Percentiles rank a stretch among this genome's conserved stretches.
phyloP scores from a whole-genome alignment of 2,329 filamentous ascomycete species.

The Colletotrichum tamarilloi region DNA sequence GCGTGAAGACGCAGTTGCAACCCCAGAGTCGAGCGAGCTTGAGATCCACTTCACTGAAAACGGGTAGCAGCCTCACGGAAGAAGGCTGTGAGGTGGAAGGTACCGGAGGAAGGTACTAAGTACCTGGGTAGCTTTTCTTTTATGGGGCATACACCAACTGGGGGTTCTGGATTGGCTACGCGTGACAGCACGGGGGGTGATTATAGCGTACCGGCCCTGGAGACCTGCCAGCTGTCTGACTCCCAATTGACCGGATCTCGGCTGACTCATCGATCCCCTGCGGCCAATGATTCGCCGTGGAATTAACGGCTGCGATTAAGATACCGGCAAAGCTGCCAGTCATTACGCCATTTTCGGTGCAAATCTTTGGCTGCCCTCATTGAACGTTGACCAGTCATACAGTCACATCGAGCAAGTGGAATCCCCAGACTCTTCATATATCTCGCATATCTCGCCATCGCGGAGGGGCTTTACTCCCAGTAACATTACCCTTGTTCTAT shows the following conservation, averaged over 20 bases:
- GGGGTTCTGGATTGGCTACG: not conserved
- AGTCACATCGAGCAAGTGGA: conserved; percentile 10
- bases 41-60: conserved; percentile 25
- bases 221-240: not conserved
- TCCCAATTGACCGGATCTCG: not conserved
- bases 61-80: conserved; percentile 33
- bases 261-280: conserved; percentile 30
- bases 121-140: not conserved
- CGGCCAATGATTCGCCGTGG: conserved; percentile 10
- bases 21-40: conserved; percentile 23
- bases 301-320: not conserved
- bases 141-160: conserved; percentile 6
- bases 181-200: not conserved
- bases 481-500: conserved; percentile 1
- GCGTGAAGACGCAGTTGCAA: conserved; percentile 32
- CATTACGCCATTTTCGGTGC: conserved; percentile 33
- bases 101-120: not conserved
- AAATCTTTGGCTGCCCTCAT: conserved; percentile 18
- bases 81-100: conserved; percentile 19
- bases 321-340: not conserved
- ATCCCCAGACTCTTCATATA: conserved; percentile 26
- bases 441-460: conserved; percentile 26
- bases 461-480: not conserved
- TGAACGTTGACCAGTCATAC: conserved; percentile 14
- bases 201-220: not conserved